Evolutionary conservation across 1,284 basidiomycete species (phyloP), one percentile per base, ranked within the genome.

Genomic region (Mycena sp.): DNA sequence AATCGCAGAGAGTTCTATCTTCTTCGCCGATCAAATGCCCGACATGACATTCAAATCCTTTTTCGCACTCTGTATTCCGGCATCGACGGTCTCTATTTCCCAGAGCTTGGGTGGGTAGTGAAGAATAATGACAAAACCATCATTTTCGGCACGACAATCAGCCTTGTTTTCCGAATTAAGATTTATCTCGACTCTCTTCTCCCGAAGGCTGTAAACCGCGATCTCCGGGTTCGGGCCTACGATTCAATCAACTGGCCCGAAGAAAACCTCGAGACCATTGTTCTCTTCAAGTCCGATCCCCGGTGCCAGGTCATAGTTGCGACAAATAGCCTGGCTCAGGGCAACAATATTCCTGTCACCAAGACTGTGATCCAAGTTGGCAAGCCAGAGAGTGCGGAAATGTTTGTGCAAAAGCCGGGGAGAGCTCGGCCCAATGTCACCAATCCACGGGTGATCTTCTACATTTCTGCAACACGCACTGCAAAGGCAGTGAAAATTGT

Each of bases 141-240:
- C 11, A 71, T 78, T 2, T 78, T 76, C 55, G 73, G 71, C 58
- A 53, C 49, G 29, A 72, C 71, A 0, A 77, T 77, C 50, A 49
- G 62, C 2, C 46, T 73, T 21, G 71, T 70, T 1, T 68, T 68
- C 46, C 63, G 60, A 10, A 46, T 76, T n/a, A 70, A 65, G 16
- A 26, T 46, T 21, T 75, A 74, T 54, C 67, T 76, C 14, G 71
- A 67, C 67, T 37, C 50, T 16, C n/a, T 49, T 4, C 58, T 61
- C 28, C 46, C 58, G 19, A 2, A 35, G 12, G 30, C 29, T 12
- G 9, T 46, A 11, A 51, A 50, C n/a, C 49, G 56, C 2, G 45
- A 58, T 4, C 44, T 66, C 37, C 62, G 51, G 1, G 61, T 73
- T 12, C 63, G 69, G 10, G 60, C 70, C 1, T 70, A 68, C 56